These are phyloP conservation scores for Euphorbia celastroides DNA, from an alignment of 441 rosid species.

Conservation along the genomic window DNA sequence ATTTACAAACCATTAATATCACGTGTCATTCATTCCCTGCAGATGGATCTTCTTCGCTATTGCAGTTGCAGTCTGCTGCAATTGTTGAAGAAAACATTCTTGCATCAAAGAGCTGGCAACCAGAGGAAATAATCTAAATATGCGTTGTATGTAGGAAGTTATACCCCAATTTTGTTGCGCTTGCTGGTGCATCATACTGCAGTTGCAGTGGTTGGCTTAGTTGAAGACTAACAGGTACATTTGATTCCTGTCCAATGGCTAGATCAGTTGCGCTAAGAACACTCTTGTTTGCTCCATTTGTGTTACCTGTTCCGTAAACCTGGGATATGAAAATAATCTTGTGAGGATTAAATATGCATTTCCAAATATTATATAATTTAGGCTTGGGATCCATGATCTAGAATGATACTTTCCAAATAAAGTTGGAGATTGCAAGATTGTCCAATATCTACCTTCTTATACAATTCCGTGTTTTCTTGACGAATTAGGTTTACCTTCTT, in stretches of 20 bases:
- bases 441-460: slow-evolving; percentile 39
- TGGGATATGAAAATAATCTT: slow-evolving; percentile 26
- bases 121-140: slow-evolving; percentile 3
- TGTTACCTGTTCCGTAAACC: slow-evolving; percentile 63
- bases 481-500: slow-evolving; percentile 70
- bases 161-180: slow-evolving; percentile 52
- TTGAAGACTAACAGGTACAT: slow-evolving; percentile 67
- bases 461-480: slow-evolving; percentile 53
- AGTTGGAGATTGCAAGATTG: slow-evolving; percentile 4
- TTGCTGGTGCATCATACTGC: slow-evolving; percentile 40
- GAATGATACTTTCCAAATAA: slow-evolving; percentile 13
- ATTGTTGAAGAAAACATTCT: slow-evolving; percentile 21
- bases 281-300: slow-evolving; percentile 40
- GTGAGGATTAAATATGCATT: slow-evolving; percentile 25
- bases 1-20: slow-evolving; percentile 15
- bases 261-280: slow-evolving; percentile 40
- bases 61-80: slow-evolving; percentile 66
- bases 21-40: slow-evolving; percentile 21
- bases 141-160: slow-evolving; percentile 20
- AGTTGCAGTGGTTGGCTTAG: slow-evolving; percentile 83
- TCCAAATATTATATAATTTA: slow-evolving; percentile 6
- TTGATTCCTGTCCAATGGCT: slow-evolving; percentile 45
- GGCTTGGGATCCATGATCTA: slow-evolving; percentile 10
- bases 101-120: slow-evolving; percentile 18
- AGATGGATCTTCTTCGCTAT: slow-evolving; percentile 31